These are phyloP conservation scores for Ganoderma resinaceum DNA, from an alignment of 1,284 basidiomycete genomes.

Conservation along the genomic window DNA sequence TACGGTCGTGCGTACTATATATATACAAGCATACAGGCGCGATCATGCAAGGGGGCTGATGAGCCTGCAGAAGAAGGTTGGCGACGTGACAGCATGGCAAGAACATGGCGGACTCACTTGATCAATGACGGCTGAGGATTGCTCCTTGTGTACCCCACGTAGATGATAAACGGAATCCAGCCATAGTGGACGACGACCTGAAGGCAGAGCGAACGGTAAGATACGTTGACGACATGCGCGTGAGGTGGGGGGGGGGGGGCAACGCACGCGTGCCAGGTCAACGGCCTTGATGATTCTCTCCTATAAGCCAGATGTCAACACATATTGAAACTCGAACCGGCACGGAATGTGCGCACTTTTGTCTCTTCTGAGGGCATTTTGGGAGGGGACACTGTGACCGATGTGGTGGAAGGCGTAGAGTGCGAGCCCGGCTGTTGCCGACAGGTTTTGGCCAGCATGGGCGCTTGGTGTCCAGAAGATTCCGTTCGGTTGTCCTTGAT, in stretches of 20 bases:
- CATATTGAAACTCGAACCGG: background rate
- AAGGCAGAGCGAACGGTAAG: constrained; percentile 6
- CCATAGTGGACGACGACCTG: constrained; percentile 90
- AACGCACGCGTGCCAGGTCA: constrained; percentile 79
- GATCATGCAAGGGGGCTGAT: constrained; percentile 87
- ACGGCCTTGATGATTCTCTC: constrained; percentile 82
- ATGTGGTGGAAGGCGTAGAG: constrained; percentile 36
- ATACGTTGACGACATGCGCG: constrained; percentile 12
- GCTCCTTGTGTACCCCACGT: constrained; percentile 88
- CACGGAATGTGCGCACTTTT: constrained; percentile 55
- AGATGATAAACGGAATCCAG: constrained; percentile 95
- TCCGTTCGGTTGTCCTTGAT: constrained; percentile 21
- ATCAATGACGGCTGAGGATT: constrained; percentile 93
- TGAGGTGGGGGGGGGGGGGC: constrained; percentile 1
- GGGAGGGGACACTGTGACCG: constrained; percentile 36
- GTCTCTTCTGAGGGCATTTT: constrained; percentile 87
- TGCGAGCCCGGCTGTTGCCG: constrained; percentile 41
- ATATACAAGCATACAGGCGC: constrained; percentile 33
- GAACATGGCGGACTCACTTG: constrained; percentile 65
- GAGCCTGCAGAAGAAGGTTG: constrained; percentile 59
- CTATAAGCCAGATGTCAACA: constrained; percentile 44
- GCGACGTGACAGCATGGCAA: constrained; percentile 13
- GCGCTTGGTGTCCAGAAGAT: constrained; percentile 30
- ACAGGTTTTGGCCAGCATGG: constrained; percentile 39
- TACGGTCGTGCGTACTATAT: constrained; percentile 30